phyloP scores from a whole-genome alignment of 495 filamentous ascomycete species.

The Trichocladium antarcticum region DNA sequence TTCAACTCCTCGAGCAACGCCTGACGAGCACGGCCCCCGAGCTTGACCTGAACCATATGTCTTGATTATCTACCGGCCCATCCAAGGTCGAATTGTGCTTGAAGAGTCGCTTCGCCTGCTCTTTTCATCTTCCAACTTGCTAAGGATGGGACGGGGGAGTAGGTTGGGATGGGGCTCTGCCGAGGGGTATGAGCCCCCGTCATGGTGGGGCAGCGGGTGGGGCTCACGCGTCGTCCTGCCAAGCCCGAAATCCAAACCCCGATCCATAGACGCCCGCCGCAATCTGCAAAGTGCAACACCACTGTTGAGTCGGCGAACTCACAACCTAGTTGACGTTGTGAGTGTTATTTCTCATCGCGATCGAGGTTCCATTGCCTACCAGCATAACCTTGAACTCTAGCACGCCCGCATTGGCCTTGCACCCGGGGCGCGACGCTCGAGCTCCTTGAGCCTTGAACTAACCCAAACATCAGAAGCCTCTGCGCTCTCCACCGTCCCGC shows the following conservation, averaged over 20 bases:
- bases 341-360: background rate
- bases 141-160: background rate
- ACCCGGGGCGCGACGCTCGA: too few relatives aligned
- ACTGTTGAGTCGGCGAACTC: background rate
- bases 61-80: too few relatives aligned
- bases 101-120: too few relatives aligned
- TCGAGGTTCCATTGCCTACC: too few relatives aligned
- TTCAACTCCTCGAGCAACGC: too few relatives aligned
- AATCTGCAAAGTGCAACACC: background rate
- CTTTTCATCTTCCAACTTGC: too few relatives aligned
- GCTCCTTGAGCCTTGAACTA: background rate
- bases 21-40: too few relatives aligned
- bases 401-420: too few relatives aligned
- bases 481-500: background rate
- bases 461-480: background rate
- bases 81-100: too few relatives aligned
- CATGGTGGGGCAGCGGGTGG: background rate
- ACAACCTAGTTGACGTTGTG: background rate
- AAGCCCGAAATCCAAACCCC: constrained; percentile 3
- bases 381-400: too few relatives aligned
- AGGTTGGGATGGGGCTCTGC: too few relatives aligned
- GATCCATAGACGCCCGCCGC: background rate
- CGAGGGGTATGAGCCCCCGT: background rate
- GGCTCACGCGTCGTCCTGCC: background rate
- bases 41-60: too few relatives aligned